These are phyloP conservation scores for Trametes meyenii DNA, from an alignment of 768 basidiomycete genomes.

Conservation along the genomic window DNA sequence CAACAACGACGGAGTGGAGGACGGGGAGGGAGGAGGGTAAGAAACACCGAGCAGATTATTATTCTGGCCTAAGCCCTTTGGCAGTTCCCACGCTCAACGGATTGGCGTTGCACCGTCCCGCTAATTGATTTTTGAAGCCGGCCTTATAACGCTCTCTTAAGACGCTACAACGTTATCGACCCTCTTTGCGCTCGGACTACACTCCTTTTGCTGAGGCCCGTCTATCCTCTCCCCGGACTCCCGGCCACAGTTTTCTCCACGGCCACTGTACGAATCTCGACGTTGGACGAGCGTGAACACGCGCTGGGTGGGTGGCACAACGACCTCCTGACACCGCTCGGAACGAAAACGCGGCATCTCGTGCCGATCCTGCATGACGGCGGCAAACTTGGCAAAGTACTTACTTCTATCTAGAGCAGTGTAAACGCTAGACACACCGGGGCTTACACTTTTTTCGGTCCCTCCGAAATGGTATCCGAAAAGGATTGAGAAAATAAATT, in stretches of 20 bases:
- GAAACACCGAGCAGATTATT: constrained; percentile 4
- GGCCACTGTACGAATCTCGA: background rate
- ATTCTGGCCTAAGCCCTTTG: constrained; percentile 2
- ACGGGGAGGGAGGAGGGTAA: constrained; percentile 6
- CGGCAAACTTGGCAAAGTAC: too few relatives aligned
- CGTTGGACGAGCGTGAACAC: background rate
- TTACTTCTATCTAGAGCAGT: background rate
- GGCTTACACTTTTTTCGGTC: too few relatives aligned
- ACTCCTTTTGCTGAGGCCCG: background rate
- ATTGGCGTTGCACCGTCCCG: too few relatives aligned
- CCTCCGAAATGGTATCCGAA: too few relatives aligned
- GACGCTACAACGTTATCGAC: background rate
- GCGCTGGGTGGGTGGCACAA: background rate
- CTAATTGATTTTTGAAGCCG: too few relatives aligned
- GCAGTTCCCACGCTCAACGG: constrained; percentile 8
- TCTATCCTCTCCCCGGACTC: too few relatives aligned
- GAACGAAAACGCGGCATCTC: background rate
- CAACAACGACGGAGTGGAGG: constrained; percentile 13
- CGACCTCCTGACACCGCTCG: background rate
- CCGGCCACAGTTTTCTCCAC: too few relatives aligned
- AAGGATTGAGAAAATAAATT: too few relatives aligned
- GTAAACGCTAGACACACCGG: too few relatives aligned
- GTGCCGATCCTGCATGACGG: background rate
- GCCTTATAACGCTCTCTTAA: background rate
- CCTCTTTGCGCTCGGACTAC: background rate